Conservation (phyloP, 2,329 filamentous ascomycete species). For the Corniculantispora saksenae region DNA sequence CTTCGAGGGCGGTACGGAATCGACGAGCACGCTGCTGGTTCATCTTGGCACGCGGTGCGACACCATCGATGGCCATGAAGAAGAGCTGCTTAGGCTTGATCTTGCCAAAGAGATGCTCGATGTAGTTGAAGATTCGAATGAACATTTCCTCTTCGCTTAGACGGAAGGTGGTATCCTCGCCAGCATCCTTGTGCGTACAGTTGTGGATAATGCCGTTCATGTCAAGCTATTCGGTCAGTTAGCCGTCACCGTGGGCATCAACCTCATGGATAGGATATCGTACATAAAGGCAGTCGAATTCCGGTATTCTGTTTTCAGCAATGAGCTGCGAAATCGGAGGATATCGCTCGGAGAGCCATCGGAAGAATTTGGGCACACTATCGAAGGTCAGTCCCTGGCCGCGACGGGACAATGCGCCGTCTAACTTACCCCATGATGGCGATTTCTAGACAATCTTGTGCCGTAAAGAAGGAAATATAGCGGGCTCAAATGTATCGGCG, state of each 20-base stretch:
- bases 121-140: conserved; percentile 99
- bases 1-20: conserved; percentile 91
- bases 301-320: conserved; percentile 96
- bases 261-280: conserved; percentile 30
- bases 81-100: conserved; percentile 98
- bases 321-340: conserved; percentile 98
- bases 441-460: background rate
- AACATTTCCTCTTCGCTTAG: conserved; percentile 99
- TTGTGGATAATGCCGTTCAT: conserved; percentile 99
- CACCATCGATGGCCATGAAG: conserved; percentile 99
- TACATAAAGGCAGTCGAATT: conserved; percentile 96
- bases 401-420: background rate
- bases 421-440: conserved; percentile 17
- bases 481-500: background rate
- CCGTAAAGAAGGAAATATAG: background rate
- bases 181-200: conserved; percentile 93
- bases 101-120: conserved; percentile 96
- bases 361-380: conserved; percentile 85
- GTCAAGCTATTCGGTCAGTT: conserved; percentile 59
- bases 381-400: conserved; percentile 3
- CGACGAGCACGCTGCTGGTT: conserved; percentile 96
- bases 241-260: conserved; percentile 36
- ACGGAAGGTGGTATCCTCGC: conserved; percentile 83
- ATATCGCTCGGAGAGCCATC: conserved; percentile 99
- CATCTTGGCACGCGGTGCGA: conserved; percentile 98